Evolutionary conservation across 441 rosid species (phyloP).

Genomic region (Erodium trifolium): DNA sequence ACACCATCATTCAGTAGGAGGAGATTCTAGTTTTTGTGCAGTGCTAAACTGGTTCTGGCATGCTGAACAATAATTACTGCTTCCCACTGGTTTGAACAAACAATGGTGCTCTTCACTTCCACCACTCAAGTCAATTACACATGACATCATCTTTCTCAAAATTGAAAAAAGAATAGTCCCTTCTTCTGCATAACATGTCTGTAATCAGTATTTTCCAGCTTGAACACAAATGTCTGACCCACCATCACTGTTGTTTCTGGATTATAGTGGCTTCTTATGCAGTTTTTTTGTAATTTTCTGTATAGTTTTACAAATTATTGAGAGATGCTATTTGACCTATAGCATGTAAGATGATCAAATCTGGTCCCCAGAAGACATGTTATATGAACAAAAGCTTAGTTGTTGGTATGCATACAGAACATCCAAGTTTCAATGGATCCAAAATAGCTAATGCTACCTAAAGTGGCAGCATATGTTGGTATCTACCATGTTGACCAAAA

Average conservation of each 20-base stretch:
- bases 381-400: not conserved
- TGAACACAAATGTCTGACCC: too few relatives aligned
- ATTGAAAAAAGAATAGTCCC: too few relatives aligned
- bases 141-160: too few relatives aligned
- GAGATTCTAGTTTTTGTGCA: too few relatives aligned
- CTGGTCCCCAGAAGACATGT: not conserved
- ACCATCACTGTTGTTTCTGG: not conserved
- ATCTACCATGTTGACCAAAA: not conserved
- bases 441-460: not conserved
- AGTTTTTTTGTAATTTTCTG: not conserved
- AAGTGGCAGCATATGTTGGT: not conserved
- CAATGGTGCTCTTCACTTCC: too few relatives aligned
- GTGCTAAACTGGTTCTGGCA: not conserved
- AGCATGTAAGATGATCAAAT: too few relatives aligned
- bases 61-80: conserved; percentile 2
- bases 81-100: not conserved
- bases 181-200: too few relatives aligned
- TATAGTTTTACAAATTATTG: too few relatives aligned
- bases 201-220: too few relatives aligned
- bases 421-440: not conserved
- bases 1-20: conserved; percentile 12
- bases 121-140: too few relatives aligned
- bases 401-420: too few relatives aligned
- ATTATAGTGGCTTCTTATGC: not conserved
- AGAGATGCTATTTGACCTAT: too few relatives aligned